Conservation (phyloP, 371 early-diverging fungal genomes). For the Chytridium lagenaria region DNA sequence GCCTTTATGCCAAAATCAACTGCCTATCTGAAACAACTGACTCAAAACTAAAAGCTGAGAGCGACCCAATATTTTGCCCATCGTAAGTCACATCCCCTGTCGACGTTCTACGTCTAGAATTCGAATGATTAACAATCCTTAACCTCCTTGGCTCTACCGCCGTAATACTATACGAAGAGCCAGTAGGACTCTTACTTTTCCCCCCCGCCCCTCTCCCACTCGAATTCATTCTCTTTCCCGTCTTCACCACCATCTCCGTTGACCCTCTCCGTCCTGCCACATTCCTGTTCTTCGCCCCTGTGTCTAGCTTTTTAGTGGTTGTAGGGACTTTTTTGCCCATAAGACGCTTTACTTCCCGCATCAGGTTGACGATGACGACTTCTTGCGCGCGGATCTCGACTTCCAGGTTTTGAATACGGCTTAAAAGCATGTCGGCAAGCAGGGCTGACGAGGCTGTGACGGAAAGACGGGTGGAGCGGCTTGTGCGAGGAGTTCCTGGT, state of each 20-base stretch:
- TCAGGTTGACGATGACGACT: neutral
- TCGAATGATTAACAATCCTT: neutral
- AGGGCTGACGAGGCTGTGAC: neutral
- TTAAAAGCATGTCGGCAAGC: neutral
- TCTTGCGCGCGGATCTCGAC: neutral
- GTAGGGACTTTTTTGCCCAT: neutral
- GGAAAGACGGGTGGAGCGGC: neutral
- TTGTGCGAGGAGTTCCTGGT: neutral
- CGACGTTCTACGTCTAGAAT: neutral
- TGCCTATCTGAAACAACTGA: neutral
- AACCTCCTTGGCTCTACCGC: constrained; percentile 3
- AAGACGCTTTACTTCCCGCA: neutral
- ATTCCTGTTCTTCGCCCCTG: neutral
- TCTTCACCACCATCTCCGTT: constrained; percentile 7
- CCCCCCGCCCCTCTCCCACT: neutral
- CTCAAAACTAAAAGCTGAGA: constrained; percentile 7
- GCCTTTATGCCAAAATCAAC: neutral
- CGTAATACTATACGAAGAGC: neutral
- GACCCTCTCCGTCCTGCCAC: neutral
- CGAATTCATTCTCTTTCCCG: neutral
- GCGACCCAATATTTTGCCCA: neutral
- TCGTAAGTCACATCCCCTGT: neutral
- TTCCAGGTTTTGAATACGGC: neutral
- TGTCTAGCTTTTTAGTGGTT: neutral
- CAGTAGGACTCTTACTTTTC: neutral